phyloP scores from a whole-genome alignment of 129 eudicot genomes.

The Chrysanthemum lavandulifolium region DNA sequence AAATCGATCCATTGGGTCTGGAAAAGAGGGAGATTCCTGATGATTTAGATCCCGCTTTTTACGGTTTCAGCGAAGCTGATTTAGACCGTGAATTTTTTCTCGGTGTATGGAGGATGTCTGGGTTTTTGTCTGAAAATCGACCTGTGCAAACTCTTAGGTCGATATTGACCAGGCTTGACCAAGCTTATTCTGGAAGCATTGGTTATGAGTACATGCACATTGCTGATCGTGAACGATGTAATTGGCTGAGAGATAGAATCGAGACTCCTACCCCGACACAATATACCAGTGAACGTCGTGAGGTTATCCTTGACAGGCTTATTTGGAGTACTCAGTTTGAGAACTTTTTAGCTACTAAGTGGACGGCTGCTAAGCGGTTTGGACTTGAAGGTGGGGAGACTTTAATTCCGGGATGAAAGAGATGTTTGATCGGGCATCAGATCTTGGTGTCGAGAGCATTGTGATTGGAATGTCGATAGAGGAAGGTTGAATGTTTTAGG shows the following conservation, averaged over 20 bases:
- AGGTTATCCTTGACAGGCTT: conserved; percentile 90
- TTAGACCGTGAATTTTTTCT: conserved; percentile 93
- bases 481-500: conserved; percentile 93
- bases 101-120: conserved; percentile 92
- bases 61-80: conserved; percentile 87
- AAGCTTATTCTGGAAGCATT: conserved; percentile 87
- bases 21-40: conserved; percentile 69
- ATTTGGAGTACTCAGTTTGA: conserved; percentile 97
- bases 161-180: conserved; percentile 86
- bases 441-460: conserved; percentile 97
- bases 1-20: conserved; percentile 77
- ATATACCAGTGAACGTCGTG: conserved; percentile 79
- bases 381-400: conserved; percentile 99
- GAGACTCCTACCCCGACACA: conserved; percentile 92
- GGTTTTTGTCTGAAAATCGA: conserved; percentile 93
- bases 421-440: conserved; percentile 95
- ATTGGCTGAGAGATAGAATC: conserved; percentile 89
- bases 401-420: conserved; percentile 98
- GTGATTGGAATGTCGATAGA: conserved; percentile 97
- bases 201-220: conserved; percentile 99
- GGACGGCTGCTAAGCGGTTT: conserved; percentile 97
- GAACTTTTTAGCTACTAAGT: conserved; percentile 92
- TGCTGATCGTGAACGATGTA: conserved; percentile 84
- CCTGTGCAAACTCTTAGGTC: conserved; percentile 92
- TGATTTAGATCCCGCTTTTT: conserved; percentile 76